Conservation (phyloP, 441 rosid genomes). For the Gossypium schwendimanii region DNA sequence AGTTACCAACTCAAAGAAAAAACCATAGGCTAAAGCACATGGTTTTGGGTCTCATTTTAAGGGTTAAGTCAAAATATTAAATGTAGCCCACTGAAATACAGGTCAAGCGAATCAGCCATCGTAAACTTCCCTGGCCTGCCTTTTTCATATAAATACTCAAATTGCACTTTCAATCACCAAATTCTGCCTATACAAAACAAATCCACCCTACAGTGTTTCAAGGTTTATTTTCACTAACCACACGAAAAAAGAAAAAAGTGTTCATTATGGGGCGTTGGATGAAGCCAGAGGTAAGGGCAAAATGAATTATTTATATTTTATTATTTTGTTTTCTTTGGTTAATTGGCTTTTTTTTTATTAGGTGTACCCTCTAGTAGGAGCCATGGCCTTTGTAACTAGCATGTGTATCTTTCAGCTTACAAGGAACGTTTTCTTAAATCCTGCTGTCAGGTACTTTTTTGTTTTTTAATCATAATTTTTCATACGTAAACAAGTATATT, state of each 20-base stretch:
- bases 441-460: slow-evolving; percentile 40
- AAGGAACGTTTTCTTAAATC: slow-evolving; percentile 39
- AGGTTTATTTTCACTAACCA: background rate
- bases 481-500: too few species aligned
- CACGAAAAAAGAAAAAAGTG: background rate
- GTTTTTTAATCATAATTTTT: too few species aligned
- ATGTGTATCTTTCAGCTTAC: slow-evolving; percentile 50
- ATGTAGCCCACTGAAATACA: slow-evolving; percentile 31
- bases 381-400: slow-evolving; percentile 50
- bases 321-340: background rate
- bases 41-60: slow-evolving; percentile 16
- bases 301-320: background rate
- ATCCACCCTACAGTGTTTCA: background rate
- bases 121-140: background rate
- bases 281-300: slow-evolving; percentile 54
- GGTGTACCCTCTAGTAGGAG: slow-evolving; percentile 53
- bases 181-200: background rate
- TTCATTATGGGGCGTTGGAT: slow-evolving; percentile 61
- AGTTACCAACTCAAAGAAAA: slow-evolving; percentile 7
- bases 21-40: slow-evolving; percentile 41
- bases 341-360: background rate
- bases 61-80: slow-evolving; percentile 9
- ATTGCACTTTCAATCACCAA: background rate
- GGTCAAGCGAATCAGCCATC: background rate
- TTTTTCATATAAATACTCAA: background rate